Percentiles rank a stretch among this genome's conserved stretches.
Conservation (phyloP, 768 basidiomycete genomes). For the Tylopilus sp. region DNA sequence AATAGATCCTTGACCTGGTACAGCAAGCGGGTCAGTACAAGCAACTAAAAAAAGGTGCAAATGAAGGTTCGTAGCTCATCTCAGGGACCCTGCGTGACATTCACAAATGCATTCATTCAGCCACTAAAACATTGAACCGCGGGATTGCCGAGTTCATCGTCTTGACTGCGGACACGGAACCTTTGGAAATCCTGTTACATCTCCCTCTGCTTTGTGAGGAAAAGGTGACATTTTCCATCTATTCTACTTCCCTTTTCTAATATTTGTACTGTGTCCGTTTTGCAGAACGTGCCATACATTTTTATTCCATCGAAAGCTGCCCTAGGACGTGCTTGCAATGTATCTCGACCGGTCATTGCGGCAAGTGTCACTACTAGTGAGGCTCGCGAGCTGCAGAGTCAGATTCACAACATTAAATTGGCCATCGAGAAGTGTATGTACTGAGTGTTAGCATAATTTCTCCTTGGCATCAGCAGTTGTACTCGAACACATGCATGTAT, state of each 20-base stretch:
- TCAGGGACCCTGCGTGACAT: not conserved
- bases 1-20: conserved; percentile 89
- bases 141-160: conserved; percentile 98
- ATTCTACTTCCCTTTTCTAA: not conserved
- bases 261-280: not conserved
- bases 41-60: conserved; percentile 98
- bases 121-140: conserved; percentile 97
- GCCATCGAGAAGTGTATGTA: conserved; percentile 69
- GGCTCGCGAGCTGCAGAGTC: conserved; percentile 82
- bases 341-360: conserved; percentile 91
- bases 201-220: conserved; percentile 97
- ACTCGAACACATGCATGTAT: conserved; percentile 13
- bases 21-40: conserved; percentile 97
- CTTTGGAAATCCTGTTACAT: conserved; percentile 95
- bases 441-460: conserved; percentile 21
- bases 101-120: conserved; percentile 38
- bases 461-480: conserved; percentile 4
- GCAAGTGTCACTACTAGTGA: conserved; percentile 97
- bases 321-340: conserved; percentile 93
- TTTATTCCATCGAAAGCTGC: conserved; percentile 96
- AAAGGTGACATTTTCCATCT: conserved; percentile 54
- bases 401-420: conserved; percentile 83
- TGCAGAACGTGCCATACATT: conserved; percentile 93
- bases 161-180: conserved; percentile 94
- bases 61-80: conserved; percentile 68